Percentiles rank a stretch among this genome's conserved stretches.
These are phyloP conservation scores for Trebouxia gelatinosa DNA, from an alignment of 163 green algal species.

Conservation along the genomic window DNA sequence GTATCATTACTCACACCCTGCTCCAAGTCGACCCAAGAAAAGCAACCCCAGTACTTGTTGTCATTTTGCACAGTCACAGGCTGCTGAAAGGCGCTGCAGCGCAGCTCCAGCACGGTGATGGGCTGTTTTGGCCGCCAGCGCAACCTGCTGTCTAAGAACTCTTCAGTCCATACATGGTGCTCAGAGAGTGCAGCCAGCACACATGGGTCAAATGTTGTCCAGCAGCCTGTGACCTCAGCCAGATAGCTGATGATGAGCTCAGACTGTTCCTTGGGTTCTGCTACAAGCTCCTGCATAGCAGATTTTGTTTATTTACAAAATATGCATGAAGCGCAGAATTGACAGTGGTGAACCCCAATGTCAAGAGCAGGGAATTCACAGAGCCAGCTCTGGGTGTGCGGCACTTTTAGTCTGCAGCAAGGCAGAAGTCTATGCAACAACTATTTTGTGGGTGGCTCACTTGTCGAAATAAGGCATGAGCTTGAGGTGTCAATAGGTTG, in stretches of 20 bases:
- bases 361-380: background rate
- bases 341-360: background rate
- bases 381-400: background rate
- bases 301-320: too few species aligned
- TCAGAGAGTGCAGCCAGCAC: background rate
- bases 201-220: constrained; percentile 2
- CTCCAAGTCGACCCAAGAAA: background rate
- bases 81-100: background rate
- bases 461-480: background rate
- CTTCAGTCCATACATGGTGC: constrained; percentile 17
- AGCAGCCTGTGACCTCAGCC: background rate
- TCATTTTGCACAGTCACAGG: background rate
- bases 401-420: background rate
- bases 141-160: constrained; percentile 7
- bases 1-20: background rate
- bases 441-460: background rate
- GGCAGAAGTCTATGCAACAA: background rate
- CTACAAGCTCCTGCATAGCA: constrained; percentile 12
- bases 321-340: background rate
- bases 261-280: constrained; percentile 1
- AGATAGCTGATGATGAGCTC: background rate
- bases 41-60: constrained; percentile 22
- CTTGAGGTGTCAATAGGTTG: background rate
- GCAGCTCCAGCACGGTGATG: constrained; percentile 20
- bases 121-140: constrained; percentile 9